Evolutionary conservation across 805 yeast species (phyloP), one percentile per base, ranked within the genome.

Genomic region (Saturnispora saitoi): DNA sequence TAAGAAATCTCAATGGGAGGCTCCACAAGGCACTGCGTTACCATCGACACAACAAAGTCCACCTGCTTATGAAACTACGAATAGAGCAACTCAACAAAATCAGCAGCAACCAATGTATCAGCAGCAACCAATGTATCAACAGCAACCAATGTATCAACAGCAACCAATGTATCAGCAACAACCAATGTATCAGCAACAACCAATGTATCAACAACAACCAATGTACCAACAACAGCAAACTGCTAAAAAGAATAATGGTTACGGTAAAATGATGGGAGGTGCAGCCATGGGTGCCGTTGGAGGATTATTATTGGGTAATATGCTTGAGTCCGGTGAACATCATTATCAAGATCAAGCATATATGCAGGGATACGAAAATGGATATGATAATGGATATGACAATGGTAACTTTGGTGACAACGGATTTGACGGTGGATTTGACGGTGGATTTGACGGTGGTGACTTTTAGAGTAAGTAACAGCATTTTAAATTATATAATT

Each of bases 1-100:
- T 14, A 83, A 85, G 51, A 70, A 78, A 55, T 86, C 96, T 0
- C 96, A 89, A 64, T 91, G 98, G 98, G 95, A 86, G 47, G 78
- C 81, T 12, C 97, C 96, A 14, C 50, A 52, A 9, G 83, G 83
- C 1, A 77, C 86, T 0, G 61, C 55, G 2, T 75, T 76, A 61
- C 64, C 68, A 9, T 47, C 53, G 3, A 56, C 20, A 10, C 38
- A 34, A 34, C 4, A 58, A 3, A 70, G 71, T 1, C 81, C 82
- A 14, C 55, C 61, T 12, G 38, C 38, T 17, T 34, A 34, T 17
- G 38, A n/a, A 17, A 15, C 38, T 12, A n/a, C 38, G 10, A 12
- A 12, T 34, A 17, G 38, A 17, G 24, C 14, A 12, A 7, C 38
- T 17, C 38, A 34, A 20, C 20, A 31, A n/a, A 11, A 31, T 11